phyloP scores from a whole-genome alignment of 257 asterid species.

The Echium plantagineum region DNA sequence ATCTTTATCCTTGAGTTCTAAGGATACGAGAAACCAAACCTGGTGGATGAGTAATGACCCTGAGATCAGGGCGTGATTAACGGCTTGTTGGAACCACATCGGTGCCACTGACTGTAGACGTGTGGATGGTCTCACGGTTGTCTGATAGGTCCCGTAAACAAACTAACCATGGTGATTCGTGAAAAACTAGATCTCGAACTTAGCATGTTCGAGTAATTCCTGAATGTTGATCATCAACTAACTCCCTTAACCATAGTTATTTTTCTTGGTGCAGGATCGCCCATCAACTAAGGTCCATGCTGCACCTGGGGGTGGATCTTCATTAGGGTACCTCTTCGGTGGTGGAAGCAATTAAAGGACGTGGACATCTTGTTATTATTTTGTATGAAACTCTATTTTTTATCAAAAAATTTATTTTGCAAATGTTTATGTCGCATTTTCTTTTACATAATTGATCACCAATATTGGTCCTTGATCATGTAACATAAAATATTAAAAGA shows the following conservation, averaged over 20 bases:
- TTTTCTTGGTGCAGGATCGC: constrained; percentile 40
- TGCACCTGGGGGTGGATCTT: constrained; percentile 78
- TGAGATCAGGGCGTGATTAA: constrained; percentile 15
- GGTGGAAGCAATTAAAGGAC: constrained; percentile 31
- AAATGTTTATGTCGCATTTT: background rate
- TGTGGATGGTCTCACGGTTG: no score
- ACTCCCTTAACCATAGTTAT: background rate
- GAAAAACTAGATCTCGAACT: no score
- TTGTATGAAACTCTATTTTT: background rate
- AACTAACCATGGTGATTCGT: no score
- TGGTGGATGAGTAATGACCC: constrained; percentile 9
- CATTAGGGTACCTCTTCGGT: constrained; percentile 59
- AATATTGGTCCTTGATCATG: background rate
- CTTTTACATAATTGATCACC: no score
- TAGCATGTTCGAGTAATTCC: no score
- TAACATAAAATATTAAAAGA: background rate
- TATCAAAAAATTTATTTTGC: background rate
- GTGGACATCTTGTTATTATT: background rate
- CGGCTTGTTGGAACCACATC: no score
- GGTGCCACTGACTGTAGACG: no score
- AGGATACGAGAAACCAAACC: constrained; percentile 10
- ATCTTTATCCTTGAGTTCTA: constrained; percentile 8
- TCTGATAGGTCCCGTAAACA: no score
- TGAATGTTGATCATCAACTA: no score
- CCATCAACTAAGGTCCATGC: constrained; percentile 84